A percentile compares a stretch with the other conserved stretches of the same genome.
Conservation (phyloP, 2,329 filamentous ascomycete species). For the Ceratocystis papillata region DNA sequence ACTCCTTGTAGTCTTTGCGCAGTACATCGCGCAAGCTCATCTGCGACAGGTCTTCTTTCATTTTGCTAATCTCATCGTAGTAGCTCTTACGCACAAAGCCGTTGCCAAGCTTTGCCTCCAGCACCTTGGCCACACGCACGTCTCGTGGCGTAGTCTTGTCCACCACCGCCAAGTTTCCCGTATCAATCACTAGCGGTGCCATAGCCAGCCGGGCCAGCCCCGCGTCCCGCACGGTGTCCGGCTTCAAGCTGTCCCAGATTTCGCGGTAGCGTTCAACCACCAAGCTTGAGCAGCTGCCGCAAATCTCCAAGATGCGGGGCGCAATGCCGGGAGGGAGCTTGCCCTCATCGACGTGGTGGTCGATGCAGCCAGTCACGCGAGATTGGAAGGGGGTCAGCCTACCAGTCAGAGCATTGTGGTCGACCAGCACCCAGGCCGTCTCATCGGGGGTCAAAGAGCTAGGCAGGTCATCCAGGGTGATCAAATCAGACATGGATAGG, state of each 20-base stretch:
- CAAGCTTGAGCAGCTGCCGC: conserved; percentile 64
- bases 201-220: conserved; percentile 57
- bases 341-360: conserved; percentile 68
- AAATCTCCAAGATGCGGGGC: conserved; percentile 52
- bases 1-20: conserved; percentile 77
- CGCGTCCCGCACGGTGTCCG: conserved; percentile 36
- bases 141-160: conserved; percentile 58
- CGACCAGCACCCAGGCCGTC: conserved; percentile 59
- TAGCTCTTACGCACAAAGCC: conserved; percentile 45
- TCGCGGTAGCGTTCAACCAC: conserved; percentile 49
- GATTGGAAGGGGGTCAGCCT: conserved; percentile 42
- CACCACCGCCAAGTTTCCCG: conserved; percentile 49
- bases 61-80: conserved; percentile 47
- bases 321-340: conserved; percentile 38
- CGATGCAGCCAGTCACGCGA: conserved; percentile 55
- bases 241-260: conserved; percentile 39
- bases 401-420: conserved; percentile 66
- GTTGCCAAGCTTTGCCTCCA: conserved; percentile 39
- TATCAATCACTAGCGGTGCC: conserved; percentile 64
- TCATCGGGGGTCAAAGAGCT: conserved; percentile 40
- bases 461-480: conserved; percentile 48
- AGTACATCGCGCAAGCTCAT: conserved; percentile 57
- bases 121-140: conserved; percentile 44
- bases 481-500: conserved; percentile 49
- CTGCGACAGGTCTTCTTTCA: conserved; percentile 56